Evolutionary conservation across 2,329 filamentous ascomycete genomes (phyloP).

Genomic region (Aureobasidium sp.): DNA sequence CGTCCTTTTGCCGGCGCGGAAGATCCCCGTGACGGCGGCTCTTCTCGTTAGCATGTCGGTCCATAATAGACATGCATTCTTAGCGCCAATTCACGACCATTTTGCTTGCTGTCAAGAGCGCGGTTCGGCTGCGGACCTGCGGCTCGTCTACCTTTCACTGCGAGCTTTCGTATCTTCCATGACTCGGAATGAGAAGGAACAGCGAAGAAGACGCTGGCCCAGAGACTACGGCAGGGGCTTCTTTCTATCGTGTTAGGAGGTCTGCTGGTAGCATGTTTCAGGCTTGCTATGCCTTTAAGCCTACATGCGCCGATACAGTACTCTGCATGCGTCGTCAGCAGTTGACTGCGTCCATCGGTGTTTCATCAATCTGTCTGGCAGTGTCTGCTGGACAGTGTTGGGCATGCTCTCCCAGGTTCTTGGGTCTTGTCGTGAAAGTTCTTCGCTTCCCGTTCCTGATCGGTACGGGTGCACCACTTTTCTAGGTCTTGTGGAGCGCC

Average conservation of each 20-base stretch:
- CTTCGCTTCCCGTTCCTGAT: slow-evolving; percentile 10
- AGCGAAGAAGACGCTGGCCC: background rate
- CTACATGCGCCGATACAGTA: background rate
- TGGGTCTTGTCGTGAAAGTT: slow-evolving; percentile 9
- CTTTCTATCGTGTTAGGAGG: background rate
- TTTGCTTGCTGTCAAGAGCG: slow-evolving; percentile 2
- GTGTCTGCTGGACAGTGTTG: slow-evolving; percentile 9
- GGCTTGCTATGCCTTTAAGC: background rate
- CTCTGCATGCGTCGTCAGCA: slow-evolving; percentile 14
- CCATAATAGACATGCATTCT: slow-evolving; percentile 1
- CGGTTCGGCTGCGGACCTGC: slow-evolving; percentile 10
- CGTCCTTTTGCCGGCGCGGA: background rate
- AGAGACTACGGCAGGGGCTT: background rate
- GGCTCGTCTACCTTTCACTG: background rate
- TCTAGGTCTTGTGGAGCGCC: background rate
- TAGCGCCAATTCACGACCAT: slow-evolving; percentile 5
- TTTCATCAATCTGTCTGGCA: slow-evolving; percentile 9
- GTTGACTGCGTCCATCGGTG: background rate
- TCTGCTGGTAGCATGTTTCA: slow-evolving; percentile 5
- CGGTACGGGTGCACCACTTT: background rate
- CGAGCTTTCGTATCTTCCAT: background rate
- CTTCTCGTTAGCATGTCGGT: background rate
- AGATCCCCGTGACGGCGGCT: background rate
- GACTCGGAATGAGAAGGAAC: background rate
- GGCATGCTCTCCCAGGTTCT: slow-evolving; percentile 8